These are phyloP conservation scores for Penicillium salamii DNA, from an alignment of 495 filamentous ascomycete genomes.

Conservation along the genomic window DNA sequence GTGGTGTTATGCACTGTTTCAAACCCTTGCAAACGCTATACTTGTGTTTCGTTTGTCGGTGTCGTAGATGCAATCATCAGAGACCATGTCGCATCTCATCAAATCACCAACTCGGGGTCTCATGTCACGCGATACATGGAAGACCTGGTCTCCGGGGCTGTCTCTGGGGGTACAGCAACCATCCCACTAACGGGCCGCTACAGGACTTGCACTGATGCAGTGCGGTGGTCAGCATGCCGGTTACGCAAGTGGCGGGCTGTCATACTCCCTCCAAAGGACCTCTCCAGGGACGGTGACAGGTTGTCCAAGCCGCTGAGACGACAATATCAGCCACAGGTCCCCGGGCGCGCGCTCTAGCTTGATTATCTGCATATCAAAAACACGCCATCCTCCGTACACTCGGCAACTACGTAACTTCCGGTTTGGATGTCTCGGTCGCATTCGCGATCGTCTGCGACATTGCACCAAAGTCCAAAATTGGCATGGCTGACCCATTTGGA, in stretches of 20 bases:
- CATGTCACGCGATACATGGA: background rate
- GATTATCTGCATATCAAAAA: slow-evolving; percentile 4
- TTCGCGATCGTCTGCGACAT: slow-evolving; percentile 1
- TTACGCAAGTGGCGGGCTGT: slow-evolving; percentile 16
- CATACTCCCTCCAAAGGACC: background rate
- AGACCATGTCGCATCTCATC: background rate
- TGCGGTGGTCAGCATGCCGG: slow-evolving; percentile 3
- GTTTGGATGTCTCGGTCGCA: slow-evolving; percentile 10
- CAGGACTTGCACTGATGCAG: slow-evolving; percentile 6
- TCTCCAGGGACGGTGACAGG: slow-evolving; percentile 1
- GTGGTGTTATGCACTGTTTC: slow-evolving; percentile 10
- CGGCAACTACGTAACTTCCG: background rate
- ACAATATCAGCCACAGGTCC: slow-evolving; percentile 8
- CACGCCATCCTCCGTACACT: background rate
- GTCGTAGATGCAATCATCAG: background rate
- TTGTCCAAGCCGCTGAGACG: slow-evolving; percentile 7
- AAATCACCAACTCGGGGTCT: background rate
- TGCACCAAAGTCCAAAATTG: background rate
- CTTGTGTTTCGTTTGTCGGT: background rate
- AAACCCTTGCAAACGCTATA: slow-evolving; percentile 1
- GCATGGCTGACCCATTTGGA: background rate
- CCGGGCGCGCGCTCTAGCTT: slow-evolving; percentile 1
- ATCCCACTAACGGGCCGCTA: slow-evolving; percentile 7
- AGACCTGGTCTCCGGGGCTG: background rate
- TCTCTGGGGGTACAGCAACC: background rate